Percentiles rank a stretch among this genome's conserved stretches.
Conservation (phyloP, 805 yeast genomes). For the Saccharomycopsis microspora region DNA sequence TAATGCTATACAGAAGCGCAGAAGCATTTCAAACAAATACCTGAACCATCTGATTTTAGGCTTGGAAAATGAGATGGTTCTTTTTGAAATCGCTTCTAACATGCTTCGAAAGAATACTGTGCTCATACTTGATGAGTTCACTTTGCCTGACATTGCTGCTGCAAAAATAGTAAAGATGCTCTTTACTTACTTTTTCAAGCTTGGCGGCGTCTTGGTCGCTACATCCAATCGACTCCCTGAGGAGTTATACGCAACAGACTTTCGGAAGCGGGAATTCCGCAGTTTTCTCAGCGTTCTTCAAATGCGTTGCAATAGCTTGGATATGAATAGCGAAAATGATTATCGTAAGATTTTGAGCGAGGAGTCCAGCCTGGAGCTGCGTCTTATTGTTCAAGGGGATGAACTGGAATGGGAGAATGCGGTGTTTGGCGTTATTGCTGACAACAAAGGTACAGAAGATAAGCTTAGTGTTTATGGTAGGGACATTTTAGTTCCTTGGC, state of each 20-base stretch:
- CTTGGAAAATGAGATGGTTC: constrained; percentile 49
- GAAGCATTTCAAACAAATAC: constrained; percentile 22
- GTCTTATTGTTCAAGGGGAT: background rate
- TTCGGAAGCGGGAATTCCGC: constrained; percentile 45
- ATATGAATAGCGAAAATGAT: constrained; percentile 49
- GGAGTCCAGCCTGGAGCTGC: background rate
- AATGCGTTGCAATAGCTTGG: constrained; percentile 46
- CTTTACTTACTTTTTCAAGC: constrained; percentile 56
- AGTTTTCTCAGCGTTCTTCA: constrained; percentile 46
- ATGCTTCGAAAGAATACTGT: constrained; percentile 48
- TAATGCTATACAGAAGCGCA: constrained; percentile 38
- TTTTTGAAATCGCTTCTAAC: constrained; percentile 56
- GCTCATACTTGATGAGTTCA: constrained; percentile 59
- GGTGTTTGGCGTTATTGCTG: background rate
- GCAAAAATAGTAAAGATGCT: constrained; percentile 57
- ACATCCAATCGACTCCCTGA: constrained; percentile 67
- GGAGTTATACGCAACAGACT: constrained; percentile 55
- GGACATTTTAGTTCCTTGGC: constrained; percentile 33
- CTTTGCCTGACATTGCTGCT: constrained; percentile 66
- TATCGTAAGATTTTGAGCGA: constrained; percentile 31
- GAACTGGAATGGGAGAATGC: constrained; percentile 12
- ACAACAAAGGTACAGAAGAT: constrained; percentile 14
- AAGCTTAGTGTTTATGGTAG: constrained; percentile 47
- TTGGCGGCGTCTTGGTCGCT: constrained; percentile 68
- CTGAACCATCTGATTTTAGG: constrained; percentile 22